These are phyloP conservation scores for Chlamydomonas eustigma DNA, from an alignment of 139 green algal species.

Conservation along the genomic window DNA sequence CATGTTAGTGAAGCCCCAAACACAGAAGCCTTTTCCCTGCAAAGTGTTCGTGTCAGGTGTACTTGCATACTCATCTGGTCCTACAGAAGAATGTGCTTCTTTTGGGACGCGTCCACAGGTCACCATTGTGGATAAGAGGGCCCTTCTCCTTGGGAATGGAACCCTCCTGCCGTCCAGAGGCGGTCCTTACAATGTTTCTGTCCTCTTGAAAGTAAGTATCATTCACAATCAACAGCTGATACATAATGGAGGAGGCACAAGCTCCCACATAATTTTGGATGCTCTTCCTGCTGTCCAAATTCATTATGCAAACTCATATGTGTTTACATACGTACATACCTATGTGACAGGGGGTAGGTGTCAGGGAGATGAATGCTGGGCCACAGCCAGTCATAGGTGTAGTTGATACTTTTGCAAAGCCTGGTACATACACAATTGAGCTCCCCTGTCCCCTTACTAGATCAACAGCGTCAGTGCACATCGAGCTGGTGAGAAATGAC, in stretches of 20 bases:
- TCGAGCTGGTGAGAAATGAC: constrained; percentile 40
- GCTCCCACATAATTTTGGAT: too few relatives aligned
- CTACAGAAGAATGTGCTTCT: too few relatives aligned
- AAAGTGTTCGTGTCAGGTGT: too few relatives aligned
- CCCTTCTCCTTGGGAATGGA: constrained; percentile 22
- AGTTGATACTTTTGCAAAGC: constrained; percentile 54
- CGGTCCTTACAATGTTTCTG: constrained; percentile 72
- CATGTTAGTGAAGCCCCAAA: too few relatives aligned
- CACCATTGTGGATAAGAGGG: constrained; percentile 38
- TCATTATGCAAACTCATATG: too few relatives aligned
- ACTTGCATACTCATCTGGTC: too few relatives aligned
- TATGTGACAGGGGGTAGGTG: constrained; percentile 63
- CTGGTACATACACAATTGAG: constrained; percentile 67
- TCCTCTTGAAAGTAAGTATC: constrained; percentile 55
- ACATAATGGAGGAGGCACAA: too few relatives aligned
- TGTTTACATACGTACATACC: too few relatives aligned
- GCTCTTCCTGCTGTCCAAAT: too few relatives aligned
- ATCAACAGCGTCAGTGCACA: constrained; percentile 62
- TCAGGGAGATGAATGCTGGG: constrained; percentile 66
- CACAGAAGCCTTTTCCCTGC: too few relatives aligned
- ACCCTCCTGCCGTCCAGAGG: constrained; percentile 17
- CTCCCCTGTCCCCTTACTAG: constrained; percentile 69
- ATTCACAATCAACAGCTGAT: constrained; percentile 6
- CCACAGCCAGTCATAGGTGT: constrained; percentile 75
- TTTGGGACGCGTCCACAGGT: neutral